These are phyloP conservation scores for Vachellia pachyceras DNA, from an alignment of 306 rosid genomes.

Conservation along the genomic window DNA sequence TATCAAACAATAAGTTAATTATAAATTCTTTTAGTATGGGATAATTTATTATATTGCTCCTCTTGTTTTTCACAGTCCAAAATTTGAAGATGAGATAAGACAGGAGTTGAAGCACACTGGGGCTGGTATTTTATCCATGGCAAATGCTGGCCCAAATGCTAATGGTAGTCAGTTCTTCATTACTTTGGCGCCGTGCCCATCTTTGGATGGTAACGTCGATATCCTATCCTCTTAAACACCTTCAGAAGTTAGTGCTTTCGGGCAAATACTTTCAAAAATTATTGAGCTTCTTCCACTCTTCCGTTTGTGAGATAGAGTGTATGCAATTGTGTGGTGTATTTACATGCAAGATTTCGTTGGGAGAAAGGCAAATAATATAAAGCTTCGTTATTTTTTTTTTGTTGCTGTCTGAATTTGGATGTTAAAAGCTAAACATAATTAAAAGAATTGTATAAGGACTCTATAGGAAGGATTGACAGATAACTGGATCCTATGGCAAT, in stretches of 20 bases:
- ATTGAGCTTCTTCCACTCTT: neutral
- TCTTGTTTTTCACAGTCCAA: conserved; percentile 51
- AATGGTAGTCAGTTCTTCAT: conserved; percentile 98
- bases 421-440: neutral
- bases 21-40: neutral
- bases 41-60: neutral
- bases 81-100: conserved; percentile 93
- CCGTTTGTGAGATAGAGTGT: neutral
- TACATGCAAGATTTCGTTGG: neutral
- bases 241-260: neutral
- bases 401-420: conserved; percentile 2
- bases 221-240: conserved; percentile 16
- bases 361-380: neutral
- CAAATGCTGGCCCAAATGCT: conserved; percentile 92
- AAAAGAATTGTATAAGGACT: neutral
- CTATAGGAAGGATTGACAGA: neutral
- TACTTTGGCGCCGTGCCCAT: conserved; percentile 93
- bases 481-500: neutral
- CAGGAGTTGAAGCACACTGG: conserved; percentile 97
- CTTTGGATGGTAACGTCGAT: conserved; percentile 77
- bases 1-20: neutral
- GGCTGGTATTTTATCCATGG: conserved; percentile 98
- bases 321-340: neutral
- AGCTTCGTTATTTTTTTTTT: neutral
- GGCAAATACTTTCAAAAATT: neutral